These are phyloP conservation scores for Paratinospora sagittata DNA, from an alignment of 164 flowering plant species.

Conservation along the genomic window DNA sequence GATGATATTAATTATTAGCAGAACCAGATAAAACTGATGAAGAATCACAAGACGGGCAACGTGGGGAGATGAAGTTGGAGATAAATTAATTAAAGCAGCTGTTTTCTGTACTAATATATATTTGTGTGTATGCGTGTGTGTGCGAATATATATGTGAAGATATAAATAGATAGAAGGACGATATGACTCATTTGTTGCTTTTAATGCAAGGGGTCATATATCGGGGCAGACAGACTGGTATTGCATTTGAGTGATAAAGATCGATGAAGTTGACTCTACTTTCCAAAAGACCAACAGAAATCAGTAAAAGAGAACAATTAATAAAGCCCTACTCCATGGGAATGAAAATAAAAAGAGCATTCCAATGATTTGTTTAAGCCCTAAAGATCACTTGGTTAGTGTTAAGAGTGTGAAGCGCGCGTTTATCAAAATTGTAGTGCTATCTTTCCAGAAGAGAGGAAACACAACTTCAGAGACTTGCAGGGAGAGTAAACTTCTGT, in stretches of 20 bases:
- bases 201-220: not conserved
- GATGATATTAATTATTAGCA: not conserved
- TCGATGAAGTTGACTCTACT: not conserved
- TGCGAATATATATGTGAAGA: not conserved
- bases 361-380: no score
- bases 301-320: not conserved
- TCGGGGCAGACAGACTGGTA: not conserved
- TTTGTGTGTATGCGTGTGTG: no score
- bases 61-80: conserved; percentile 1
- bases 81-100: not conserved
- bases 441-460: no score
- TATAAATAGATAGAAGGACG: conserved; percentile 2
- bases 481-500: no score
- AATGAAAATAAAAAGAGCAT: no score
- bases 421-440: no score
- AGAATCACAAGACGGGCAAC: not conserved
- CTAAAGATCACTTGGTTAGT: no score
- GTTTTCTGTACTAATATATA: not conserved
- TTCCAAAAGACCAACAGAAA: not conserved
- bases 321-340: not conserved
- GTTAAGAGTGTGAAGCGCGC: no score
- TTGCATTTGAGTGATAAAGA: not conserved
- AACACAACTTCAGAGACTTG: no score
- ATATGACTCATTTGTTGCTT: not conserved
- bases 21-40: not conserved